Base-by-base conservation (phyloP, 73 alveolate species). In the Paramecium tetraurelia region DNA sequence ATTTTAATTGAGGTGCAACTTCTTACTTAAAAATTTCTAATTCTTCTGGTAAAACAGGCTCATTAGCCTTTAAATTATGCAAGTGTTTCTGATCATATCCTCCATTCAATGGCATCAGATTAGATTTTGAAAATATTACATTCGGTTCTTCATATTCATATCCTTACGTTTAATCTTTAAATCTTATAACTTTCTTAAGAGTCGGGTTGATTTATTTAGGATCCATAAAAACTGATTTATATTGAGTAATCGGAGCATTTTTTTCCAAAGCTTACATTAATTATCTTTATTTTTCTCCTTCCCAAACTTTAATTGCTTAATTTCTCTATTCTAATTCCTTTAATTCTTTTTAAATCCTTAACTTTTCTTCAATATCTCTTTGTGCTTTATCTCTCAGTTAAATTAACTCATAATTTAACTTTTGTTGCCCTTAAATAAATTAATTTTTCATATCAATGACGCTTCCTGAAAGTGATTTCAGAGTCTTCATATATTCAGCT, bases 371-470 rank as follows among this genome's bases (percentile, higher is more conserved):
- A 18, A 80, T 46, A 44, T 80, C 90, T 46, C 72, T 27, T 41
- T 41, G 10, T 80, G 90, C 75, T 24, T 80, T 48, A 44, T 80
- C 75, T 80, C 72, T 41, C n/a, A 80, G 33, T 80, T 80, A 35
- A 18, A 80, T 80, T 44, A 80, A 20, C 33, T 80, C 70, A 43
- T 80, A 24, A 40, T 80, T 46, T 80, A 80, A 80, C 35, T 48
- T 44, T 24, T 22, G 12, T 80, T 80, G 29, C 8, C 57, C 90
- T 24, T 80, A 20, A 43, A 80, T 80, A 46, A 80, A 80, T 80
- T 80, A 35, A 80, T 80, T 80, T 48, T 80, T 80, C 90, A 80
- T 80, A 48, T 80, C 90, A 12, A 80, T 80, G 10, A 80, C 72
- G 20, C 21, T 31, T 38, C 90, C 57, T 80, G 90, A 80, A 43